Percentiles rank a stretch among this genome's conserved stretches.
These are phyloP conservation scores for Eimeria maxima DNA, from an alignment of 169 alveolate species.

Conservation along the genomic window DNA sequence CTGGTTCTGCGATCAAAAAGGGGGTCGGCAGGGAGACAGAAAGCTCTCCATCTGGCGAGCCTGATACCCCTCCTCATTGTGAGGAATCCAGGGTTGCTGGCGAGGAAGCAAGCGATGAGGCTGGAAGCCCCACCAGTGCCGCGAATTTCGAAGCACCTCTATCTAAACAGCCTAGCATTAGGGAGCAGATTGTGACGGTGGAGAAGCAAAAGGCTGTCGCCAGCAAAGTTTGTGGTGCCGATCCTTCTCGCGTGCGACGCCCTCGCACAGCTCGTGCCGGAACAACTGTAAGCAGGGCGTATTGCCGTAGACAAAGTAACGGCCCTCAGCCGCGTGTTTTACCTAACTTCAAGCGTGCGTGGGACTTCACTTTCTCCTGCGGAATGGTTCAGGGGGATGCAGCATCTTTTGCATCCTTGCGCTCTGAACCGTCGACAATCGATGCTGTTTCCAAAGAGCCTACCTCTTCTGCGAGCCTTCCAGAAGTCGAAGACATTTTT, in stretches of 20 bases:
- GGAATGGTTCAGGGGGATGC: constrained; percentile 22
- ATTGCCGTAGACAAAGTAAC: not conserved
- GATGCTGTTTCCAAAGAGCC: constrained; percentile 67
- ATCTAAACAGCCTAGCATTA: not conserved
- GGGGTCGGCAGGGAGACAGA: not conserved
- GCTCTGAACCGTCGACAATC: constrained; percentile 59
- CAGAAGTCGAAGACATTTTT: constrained; percentile 72
- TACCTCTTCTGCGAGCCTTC: constrained; percentile 60
- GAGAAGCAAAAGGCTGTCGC: constrained; percentile 16
- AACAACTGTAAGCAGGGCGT: not conserved
- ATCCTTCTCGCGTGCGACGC: not conserved
- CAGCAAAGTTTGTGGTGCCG: not conserved
- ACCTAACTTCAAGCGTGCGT: not conserved
- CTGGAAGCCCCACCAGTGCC: not conserved
- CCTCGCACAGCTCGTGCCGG: not conserved
- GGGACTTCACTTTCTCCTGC: not conserved
- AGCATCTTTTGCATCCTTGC: constrained; percentile 23
- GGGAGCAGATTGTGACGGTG: constrained; percentile 11
- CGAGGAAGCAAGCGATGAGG: not conserved
- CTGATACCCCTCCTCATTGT: not conserved
- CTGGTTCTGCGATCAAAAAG: not conserved
- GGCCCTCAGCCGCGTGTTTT: not conserved
- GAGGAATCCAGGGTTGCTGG: not conserved
- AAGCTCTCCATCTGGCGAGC: not conserved
- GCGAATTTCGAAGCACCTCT: not conserved